These are phyloP conservation scores for Catharanthus roseus DNA, from an alignment of 257 asterid genomes.

Conservation along the genomic window DNA sequence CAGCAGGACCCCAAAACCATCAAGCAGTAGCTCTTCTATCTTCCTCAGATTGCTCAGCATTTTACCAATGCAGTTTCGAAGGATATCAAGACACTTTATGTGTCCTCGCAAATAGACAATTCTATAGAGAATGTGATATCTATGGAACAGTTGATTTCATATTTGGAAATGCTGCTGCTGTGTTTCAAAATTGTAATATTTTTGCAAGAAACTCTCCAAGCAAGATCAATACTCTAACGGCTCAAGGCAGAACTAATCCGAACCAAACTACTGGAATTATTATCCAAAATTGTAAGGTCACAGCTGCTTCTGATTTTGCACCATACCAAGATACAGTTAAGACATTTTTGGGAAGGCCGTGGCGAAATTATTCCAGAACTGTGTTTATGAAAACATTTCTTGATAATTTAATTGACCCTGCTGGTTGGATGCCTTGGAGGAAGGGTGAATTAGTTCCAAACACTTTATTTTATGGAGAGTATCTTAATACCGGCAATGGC, in stretches of 20 bases:
- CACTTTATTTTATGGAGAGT: conserved; percentile 76
- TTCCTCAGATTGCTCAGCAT: conserved; percentile 75
- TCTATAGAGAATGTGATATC: conserved; percentile 66
- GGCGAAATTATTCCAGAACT: conserved; percentile 66
- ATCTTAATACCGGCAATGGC: conserved; percentile 68
- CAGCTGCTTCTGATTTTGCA: conserved; percentile 51
- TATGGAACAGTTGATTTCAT: conserved; percentile 85
- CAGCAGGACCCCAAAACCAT: conserved; percentile 64
- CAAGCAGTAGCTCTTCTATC: conserved; percentile 91
- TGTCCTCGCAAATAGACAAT: conserved; percentile 61
- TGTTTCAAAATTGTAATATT: no score
- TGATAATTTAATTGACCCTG: conserved; percentile 51
- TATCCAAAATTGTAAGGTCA: conserved; percentile 52
- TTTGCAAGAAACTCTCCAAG: conserved; percentile 44
- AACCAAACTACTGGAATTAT: conserved; percentile 76
- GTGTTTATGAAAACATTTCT: conserved; percentile 52
- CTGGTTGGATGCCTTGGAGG: conserved; percentile 89
- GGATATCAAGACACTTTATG: conserved; percentile 88
- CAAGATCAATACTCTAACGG: conserved; percentile 57
- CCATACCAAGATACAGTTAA: conserved; percentile 42
- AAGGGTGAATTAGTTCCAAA: conserved; percentile 58
- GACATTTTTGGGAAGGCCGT: conserved; percentile 76
- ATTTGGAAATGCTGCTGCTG: no score
- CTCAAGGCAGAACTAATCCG: conserved; percentile 76
- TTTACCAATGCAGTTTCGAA: conserved; percentile 77